Conservation (phyloP, 2,329 filamentous ascomycete species). For the Emericellopsis cladophorae region DNA sequence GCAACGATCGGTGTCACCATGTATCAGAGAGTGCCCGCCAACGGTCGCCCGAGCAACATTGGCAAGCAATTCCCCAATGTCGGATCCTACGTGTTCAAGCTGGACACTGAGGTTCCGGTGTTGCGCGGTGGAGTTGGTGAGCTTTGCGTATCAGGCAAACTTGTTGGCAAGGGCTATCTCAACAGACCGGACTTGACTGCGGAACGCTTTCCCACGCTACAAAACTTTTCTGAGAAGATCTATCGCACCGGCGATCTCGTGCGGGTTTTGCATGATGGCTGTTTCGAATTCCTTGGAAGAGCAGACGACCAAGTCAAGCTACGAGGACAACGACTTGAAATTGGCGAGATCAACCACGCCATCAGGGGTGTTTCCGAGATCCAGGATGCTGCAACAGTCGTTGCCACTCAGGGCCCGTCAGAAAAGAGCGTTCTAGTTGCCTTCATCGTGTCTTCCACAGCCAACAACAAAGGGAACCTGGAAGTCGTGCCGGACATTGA, state of each 20-base stretch:
- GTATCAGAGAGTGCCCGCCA: conserved; percentile 65
- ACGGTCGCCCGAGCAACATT: conserved; percentile 78
- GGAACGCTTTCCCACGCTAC: conserved; percentile 61
- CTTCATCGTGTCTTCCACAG: conserved; percentile 39
- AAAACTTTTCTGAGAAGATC: conserved; percentile 44
- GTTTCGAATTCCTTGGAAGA: conserved; percentile 77
- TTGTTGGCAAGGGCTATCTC: conserved; percentile 84
- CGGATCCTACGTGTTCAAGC: conserved; percentile 65
- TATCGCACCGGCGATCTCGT: conserved; percentile 89
- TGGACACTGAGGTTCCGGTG: conserved; percentile 57
- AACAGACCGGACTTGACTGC: conserved; percentile 65
- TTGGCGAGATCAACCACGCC: conserved; percentile 80
- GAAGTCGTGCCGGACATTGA: conserved; percentile 15
- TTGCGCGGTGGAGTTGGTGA: conserved; percentile 72
- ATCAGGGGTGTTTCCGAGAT: conserved; percentile 51
- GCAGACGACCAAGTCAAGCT: conserved; percentile 90
- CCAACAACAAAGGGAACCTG: conserved; percentile 4
- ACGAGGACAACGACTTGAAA: conserved; percentile 76
- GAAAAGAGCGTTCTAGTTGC: conserved; percentile 75
- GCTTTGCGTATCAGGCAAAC: conserved; percentile 73
- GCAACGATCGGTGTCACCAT: conserved; percentile 89
- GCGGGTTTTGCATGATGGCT: conserved; percentile 64
- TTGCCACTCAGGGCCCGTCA: conserved; percentile 55
- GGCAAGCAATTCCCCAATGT: conserved; percentile 81
- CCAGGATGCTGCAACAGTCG: conserved; percentile 63